phyloP scores from a whole-genome alignment of 2,329 filamentous ascomycete species.

The Monosporascus sp. region DNA sequence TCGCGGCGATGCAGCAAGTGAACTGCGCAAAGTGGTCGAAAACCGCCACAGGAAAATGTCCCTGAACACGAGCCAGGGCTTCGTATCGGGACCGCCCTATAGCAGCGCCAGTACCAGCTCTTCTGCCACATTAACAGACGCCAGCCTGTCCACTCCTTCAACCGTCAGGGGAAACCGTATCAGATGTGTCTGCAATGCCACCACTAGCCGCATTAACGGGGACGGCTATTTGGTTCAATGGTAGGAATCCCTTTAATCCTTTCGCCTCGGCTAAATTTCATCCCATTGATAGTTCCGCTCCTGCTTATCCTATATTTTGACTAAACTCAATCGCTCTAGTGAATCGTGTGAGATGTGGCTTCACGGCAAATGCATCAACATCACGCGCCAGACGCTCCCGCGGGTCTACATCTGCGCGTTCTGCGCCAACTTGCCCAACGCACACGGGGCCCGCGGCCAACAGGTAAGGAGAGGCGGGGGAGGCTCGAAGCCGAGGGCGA shows the following conservation, averaged over 20 bases:
- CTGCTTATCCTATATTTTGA: background rate
- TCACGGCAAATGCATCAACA: conserved; percentile 58
- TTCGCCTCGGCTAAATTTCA: background rate
- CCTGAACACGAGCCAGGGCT: conserved; percentile 30
- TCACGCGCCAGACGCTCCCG: conserved; percentile 51
- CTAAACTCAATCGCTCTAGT: conserved; percentile 30
- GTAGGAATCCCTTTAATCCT: conserved; percentile 34
- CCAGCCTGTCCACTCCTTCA: conserved; percentile 41
- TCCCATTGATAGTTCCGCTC: no score
- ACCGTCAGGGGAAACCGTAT: conserved; percentile 39
- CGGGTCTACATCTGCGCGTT: conserved; percentile 60
- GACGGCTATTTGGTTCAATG: conserved; percentile 59
- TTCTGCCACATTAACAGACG: conserved; percentile 46
- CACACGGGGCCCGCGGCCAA: conserved; percentile 42
- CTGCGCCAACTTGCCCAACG: conserved; percentile 55
- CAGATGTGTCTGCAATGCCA: conserved; percentile 51
- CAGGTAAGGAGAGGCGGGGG: conserved; percentile 33
- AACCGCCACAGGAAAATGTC: conserved; percentile 39
- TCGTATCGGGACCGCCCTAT: conserved; percentile 25
- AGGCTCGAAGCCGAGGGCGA: conserved; percentile 18
- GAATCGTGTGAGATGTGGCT: conserved; percentile 62
- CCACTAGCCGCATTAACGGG: conserved; percentile 30
- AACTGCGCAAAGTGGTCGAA: conserved; percentile 54
- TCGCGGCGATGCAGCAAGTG: conserved; percentile 53
- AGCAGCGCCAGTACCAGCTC: conserved; percentile 36